phyloP scores from a whole-genome alignment of 768 basidiomycete genomes.

The Termitomyces bulborhizus region DNA sequence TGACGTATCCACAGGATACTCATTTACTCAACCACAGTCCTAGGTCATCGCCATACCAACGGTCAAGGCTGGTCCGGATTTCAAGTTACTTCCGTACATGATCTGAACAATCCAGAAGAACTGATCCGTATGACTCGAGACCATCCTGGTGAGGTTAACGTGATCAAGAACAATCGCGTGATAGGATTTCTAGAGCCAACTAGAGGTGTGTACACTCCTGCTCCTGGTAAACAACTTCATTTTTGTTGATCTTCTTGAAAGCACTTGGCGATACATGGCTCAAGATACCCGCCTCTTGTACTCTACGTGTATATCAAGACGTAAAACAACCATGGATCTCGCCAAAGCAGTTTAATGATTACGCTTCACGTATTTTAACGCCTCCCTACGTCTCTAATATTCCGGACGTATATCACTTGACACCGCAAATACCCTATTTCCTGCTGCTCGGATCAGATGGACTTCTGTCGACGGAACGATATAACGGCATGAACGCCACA shows the following conservation, averaged over 20 bases:
- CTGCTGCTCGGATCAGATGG: slow-evolving; percentile 40
- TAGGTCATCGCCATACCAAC: not conserved
- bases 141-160: slow-evolving; percentile 46
- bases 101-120: slow-evolving; percentile 33
- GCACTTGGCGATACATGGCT: slow-evolving; percentile 41
- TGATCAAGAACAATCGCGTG: slow-evolving; percentile 36
- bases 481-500: slow-evolving; percentile 7
- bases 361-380: slow-evolving; percentile 27
- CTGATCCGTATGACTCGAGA: slow-evolving; percentile 38
- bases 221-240: not conserved
- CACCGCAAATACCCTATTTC: slow-evolving; percentile 25
- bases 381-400: slow-evolving; percentile 40
- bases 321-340: slow-evolving; percentile 26
- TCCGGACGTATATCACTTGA: slow-evolving; percentile 32
- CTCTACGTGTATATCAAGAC: slow-evolving; percentile 2
- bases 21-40: slow-evolving; percentile 1
- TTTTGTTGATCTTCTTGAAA: slow-evolving; percentile 9
- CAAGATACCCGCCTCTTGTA: slow-evolving; percentile 30
- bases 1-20: not conserved
- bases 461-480: slow-evolving; percentile 16
- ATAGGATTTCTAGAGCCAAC: slow-evolving; percentile 54
- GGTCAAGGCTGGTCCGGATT: slow-evolving; percentile 35
- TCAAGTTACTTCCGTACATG: slow-evolving; percentile 38
- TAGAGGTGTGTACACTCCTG: slow-evolving; percentile 33
- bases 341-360: slow-evolving; percentile 22